A percentile compares a stretch with the other conserved stretches of the same genome.
These are phyloP conservation scores for Lasiodiplodia sp. DNA, from an alignment of 2,329 filamentous ascomycete species.

Conservation along the genomic window DNA sequence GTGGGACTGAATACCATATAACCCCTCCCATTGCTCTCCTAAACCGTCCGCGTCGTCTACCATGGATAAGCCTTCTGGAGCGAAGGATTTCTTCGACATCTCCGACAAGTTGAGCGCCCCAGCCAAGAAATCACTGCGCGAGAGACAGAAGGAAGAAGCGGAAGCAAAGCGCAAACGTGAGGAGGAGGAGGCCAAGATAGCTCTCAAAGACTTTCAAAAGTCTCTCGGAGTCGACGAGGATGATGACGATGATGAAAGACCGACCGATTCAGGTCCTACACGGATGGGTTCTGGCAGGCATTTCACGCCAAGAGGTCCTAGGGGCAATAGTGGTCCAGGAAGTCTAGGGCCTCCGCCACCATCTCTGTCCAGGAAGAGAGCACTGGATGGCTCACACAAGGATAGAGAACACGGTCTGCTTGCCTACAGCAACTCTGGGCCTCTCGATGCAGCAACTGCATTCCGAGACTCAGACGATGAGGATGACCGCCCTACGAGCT, in stretches of 20 bases:
- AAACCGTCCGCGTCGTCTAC: background rate
- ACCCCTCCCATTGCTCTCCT: background rate
- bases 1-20: background rate
- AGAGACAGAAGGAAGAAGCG: conserved; percentile 86
- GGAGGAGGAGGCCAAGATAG: conserved; percentile 84
- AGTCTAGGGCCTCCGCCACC: conserved; percentile 54
- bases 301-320: conserved; percentile 54
- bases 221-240: conserved; percentile 70
- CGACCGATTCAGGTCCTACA: conserved; percentile 28
- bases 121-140: conserved; percentile 84
- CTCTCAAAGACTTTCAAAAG: conserved; percentile 87
- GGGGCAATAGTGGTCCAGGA: conserved; percentile 59
- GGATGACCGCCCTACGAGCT: conserved; percentile 49
- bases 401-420: conserved; percentile 45
- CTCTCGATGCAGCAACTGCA: conserved; percentile 46
- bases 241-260: conserved; percentile 33
- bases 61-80: conserved; percentile 25
- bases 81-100: conserved; percentile 71
- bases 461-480: conserved; percentile 53
- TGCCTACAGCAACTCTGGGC: conserved; percentile 48
- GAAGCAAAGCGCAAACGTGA: conserved; percentile 87
- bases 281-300: conserved; percentile 58
- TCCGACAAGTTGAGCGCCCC: conserved; percentile 82
- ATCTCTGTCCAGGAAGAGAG: conserved; percentile 52
- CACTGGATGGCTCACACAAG: conserved; percentile 50